Evolutionary conservation across 75 land plant genomes (phyloP).

Genomic region (Larix kaempferi): DNA sequence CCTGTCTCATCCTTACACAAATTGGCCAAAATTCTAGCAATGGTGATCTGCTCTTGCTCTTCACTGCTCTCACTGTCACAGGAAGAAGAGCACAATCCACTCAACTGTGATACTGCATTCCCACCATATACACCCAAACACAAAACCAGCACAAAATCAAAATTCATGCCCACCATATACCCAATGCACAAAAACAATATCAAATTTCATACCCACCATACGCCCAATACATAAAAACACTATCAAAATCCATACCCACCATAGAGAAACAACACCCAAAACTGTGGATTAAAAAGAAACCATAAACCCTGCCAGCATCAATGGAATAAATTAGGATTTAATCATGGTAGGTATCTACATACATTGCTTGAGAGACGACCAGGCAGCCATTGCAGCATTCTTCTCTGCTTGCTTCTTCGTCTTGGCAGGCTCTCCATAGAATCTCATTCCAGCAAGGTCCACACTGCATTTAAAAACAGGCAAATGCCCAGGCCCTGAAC

Average conservation of each 20-base stretch:
- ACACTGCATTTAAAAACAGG: conserved; percentile 39
- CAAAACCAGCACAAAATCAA: neutral
- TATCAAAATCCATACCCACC: neutral
- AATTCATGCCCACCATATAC: neutral
- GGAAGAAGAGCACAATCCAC: conserved; percentile 13
- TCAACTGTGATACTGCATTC: conserved; percentile 24
- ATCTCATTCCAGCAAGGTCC: conserved; percentile 43
- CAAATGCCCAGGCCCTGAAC: conserved; percentile 34
- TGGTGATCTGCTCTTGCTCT: conserved; percentile 56
- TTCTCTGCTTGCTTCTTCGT: conserved; percentile 52
- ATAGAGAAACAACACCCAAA: neutral
- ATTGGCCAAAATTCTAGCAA: conserved; percentile 47
- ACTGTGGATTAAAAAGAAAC: too few species aligned
- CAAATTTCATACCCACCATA: too few species aligned
- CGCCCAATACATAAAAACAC: neutral
- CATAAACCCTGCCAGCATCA: too few species aligned
- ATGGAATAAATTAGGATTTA: neutral
- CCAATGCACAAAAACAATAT: neutral
- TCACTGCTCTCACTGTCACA: conserved; percentile 43
- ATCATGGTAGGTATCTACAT: neutral
- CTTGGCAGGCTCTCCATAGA: conserved; percentile 37
- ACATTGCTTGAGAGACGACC: conserved; percentile 34
- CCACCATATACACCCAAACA: neutral
- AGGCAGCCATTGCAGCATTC: conserved; percentile 55
- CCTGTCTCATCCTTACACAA: conserved; percentile 14